Evolutionary conservation across 148 eudicot species (phyloP), one percentile per base, ranked within the genome.

Genomic region (Fallopia convolvulus): DNA sequence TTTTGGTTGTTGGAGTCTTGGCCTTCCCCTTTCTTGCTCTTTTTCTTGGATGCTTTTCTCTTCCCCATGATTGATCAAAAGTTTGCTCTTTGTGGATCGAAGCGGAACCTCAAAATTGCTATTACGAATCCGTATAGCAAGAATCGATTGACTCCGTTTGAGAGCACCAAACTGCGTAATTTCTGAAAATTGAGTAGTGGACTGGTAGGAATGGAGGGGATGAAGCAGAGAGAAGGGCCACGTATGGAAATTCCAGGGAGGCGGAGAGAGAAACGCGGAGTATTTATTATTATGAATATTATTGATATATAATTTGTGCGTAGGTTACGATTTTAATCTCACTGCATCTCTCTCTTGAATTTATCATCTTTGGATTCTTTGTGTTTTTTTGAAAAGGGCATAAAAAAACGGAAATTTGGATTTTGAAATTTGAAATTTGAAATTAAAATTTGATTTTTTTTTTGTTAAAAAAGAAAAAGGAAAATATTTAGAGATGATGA

Each of bases 31-130:
- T 81, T 77, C 79, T 82, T 74, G 86, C 80, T 77, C 89, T 89
- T 88, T 79, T 87, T 94, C 89, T 89, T 90, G 65, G 88, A 89
- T 72, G 94, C 91, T 84, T 92, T 94, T 81, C 97, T 75, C 90
- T 86, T 94, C 93, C 85, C 40, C 50, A 76, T 76, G 77, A 76
- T 76, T 76, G 47, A 40, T 56, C 65, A 26, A 13, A 74, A 39
- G 30, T 17, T 17, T 74, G 40, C 3, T 3, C 41, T 39, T 39
- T 17, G 58, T 13, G 20, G 41, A 50, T 21, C 39, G 32, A 30
- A 65, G 71, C 0, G 10, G 4, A 15, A 36, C n/a, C 20, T 52
- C 56, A 50, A 50, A 50, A 12, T 21, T 33, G 15, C 44, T 10
- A 1, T 4, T 30, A 36, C 39, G 39, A 30, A 66, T 21, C 32